phyloP scores from a whole-genome alignment of 495 filamentous ascomycete species.

The Terfezia boudieri region DNA sequence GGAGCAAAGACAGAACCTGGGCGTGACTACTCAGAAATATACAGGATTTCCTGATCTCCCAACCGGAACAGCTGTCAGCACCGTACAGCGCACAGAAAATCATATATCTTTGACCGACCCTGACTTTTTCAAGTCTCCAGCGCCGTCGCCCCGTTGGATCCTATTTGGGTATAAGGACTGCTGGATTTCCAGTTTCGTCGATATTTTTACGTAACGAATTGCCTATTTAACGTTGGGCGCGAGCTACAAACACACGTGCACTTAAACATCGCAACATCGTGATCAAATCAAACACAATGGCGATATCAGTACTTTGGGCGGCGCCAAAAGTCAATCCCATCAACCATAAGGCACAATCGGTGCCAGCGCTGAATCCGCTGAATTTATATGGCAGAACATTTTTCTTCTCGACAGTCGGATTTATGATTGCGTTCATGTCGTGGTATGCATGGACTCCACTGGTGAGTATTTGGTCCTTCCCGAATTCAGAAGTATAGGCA shows the following conservation, averaged over 20 bases:
- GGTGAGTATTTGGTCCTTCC: conserved; percentile 26
- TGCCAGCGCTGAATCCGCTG: conserved; percentile 61
- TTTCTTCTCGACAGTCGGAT: conserved; percentile 86
- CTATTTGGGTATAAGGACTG: no score
- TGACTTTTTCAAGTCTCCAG: no score
- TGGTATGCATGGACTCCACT: conserved; percentile 77
- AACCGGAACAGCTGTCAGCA: no score
- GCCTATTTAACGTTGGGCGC: background rate
- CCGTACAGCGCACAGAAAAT: no score
- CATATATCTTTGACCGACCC: no score
- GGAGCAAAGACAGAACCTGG: no score
- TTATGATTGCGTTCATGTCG: conserved; percentile 87
- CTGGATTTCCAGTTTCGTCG: no score
- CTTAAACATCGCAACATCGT: no score
- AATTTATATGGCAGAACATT: conserved; percentile 74
- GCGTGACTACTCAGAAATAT: no score
- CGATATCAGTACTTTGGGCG: conserved; percentile 31
- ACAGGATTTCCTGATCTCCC: no score
- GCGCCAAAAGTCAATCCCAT: conserved; percentile 47
- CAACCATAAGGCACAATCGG: conserved; percentile 56
- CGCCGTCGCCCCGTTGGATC: no score
- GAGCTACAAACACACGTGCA: background rate
- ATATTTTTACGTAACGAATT: background rate
- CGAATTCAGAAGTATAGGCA: conserved; percentile 4
- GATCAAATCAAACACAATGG: conserved; percentile 16